A percentile compares a stretch with the other conserved stretches of the same genome.
Evolutionary conservation across 805 yeast species (phyloP).

Genomic region (Monosporozyma solicola): DNA sequence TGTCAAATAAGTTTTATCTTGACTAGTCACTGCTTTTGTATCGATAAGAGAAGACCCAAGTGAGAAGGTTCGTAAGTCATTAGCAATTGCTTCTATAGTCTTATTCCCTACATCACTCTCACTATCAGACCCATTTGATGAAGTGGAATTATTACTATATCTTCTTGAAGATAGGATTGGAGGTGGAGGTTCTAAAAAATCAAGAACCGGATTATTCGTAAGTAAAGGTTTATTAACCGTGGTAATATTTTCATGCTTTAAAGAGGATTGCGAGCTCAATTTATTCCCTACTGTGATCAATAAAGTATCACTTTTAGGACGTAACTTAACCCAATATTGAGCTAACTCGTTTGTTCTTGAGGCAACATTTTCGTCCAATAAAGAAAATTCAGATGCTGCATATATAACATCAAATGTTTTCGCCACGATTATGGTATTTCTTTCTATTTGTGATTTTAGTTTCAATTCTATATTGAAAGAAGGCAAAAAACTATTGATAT

Average conservation of each 20-base stretch:
- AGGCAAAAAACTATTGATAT: not conserved
- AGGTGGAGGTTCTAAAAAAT: slow-evolving; percentile 5
- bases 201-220: not conserved
- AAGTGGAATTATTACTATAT: slow-evolving; percentile 4
- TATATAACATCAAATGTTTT: slow-evolving; percentile 33
- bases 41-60: slow-evolving; percentile 3
- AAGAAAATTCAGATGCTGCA: slow-evolving; percentile 34
- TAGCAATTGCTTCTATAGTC: slow-evolving; percentile 9
- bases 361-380: slow-evolving; percentile 32
- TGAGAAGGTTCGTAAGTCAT: slow-evolving; percentile 9
- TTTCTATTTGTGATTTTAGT: slow-evolving; percentile 24
- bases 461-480: not conserved
- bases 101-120: slow-evolving; percentile 10
- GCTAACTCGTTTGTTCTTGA: slow-evolving; percentile 32
- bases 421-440: slow-evolving; percentile 33
- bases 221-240: not conserved
- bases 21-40: not conserved
- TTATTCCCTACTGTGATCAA: slow-evolving; percentile 3
- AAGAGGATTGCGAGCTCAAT: not conserved
- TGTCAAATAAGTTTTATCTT: not conserved
- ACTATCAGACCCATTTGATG: slow-evolving; percentile 15
- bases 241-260: not conserved
- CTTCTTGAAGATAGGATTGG: slow-evolving; percentile 2
- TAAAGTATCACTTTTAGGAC: slow-evolving; percentile 12
- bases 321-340: slow-evolving; percentile 27